Evolutionary conservation across 495 filamentous ascomycete species (phyloP), one percentile per base, ranked within the genome.

Genomic region (Staphylotrichum longicolle): DNA sequence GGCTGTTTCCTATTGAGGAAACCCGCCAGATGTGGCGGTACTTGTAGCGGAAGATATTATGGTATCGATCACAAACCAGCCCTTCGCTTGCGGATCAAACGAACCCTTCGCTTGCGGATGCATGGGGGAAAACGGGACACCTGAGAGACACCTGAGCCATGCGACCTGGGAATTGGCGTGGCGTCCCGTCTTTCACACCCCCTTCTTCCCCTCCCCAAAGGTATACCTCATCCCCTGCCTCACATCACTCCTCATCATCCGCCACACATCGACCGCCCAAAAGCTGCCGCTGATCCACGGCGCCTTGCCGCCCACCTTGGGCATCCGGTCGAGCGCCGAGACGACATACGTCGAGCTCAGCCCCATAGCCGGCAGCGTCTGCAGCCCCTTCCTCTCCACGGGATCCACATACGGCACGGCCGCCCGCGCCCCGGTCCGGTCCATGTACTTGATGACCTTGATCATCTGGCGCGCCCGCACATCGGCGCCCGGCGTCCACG

Each of bases 401-500:
- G 64, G 42, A 3, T 68, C 55, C 4, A 74, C 44, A 14, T 62
- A 47, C 2, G 77, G 77, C 14, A 57, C 48, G 3, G 66, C 75
- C 1, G 65, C 64, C 1, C 65, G 67, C 3, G 75, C 75, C 1
- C 74, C 74, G 2, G 57, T 61, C 47, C 64, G 62, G 10, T 71
- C 67, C 75, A 75, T 74, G 41, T 74, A 63, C 65, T 70, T 71
- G 40, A 77, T 73, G 3, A 79, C 63, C 49, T 72, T 71, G 59
- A 79, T 69, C 11, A 75, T 20, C 34, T 74, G 66, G 12, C 64
- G 63, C 15, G 66, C 62, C 15, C 69, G 66, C 2, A 68, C 68
- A 50, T 77, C 72, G 8, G 74, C 76, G 8, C 77, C 77, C 0
- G 49, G 84, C 72, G 74, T 88, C 86, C 66, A 89, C 78, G 65